These are phyloP conservation scores for Acorus gramineus DNA, from an alignment of 106 monocot genomes.

Conservation along the genomic window DNA sequence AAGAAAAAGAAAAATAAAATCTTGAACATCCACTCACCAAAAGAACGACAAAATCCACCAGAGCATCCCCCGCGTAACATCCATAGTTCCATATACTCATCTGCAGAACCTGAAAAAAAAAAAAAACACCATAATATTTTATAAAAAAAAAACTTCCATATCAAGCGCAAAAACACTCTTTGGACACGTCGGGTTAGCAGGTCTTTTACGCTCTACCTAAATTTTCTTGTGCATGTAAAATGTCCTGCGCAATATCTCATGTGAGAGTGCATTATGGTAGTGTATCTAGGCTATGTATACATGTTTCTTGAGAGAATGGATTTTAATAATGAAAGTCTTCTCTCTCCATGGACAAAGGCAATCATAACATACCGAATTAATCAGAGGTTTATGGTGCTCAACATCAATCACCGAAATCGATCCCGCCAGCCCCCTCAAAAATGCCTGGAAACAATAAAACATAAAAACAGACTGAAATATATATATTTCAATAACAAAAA, in stretches of 20 bases:
- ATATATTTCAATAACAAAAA: not conserved
- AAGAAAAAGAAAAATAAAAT: not conserved
- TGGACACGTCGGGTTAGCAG: too few relatives aligned
- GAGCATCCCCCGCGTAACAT: slow-evolving; percentile 31
- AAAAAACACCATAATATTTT: not conserved
- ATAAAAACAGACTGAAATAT: not conserved
- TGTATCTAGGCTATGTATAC: too few relatives aligned
- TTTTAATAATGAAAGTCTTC: too few relatives aligned
- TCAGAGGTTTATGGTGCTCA: slow-evolving; percentile 27
- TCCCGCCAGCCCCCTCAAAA: slow-evolving; percentile 33
- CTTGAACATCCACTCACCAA: slow-evolving; percentile 30
- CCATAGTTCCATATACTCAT: slow-evolving; percentile 46
- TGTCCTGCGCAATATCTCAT: too few relatives aligned
- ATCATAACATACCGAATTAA: slow-evolving; percentile 36
- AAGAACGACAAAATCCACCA: slow-evolving; percentile 40
- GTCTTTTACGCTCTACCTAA: too few relatives aligned
- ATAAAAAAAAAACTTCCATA: not conserved
- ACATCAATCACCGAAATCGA: slow-evolving; percentile 41
- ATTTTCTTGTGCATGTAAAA: too few relatives aligned
- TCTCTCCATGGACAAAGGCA: too few relatives aligned
- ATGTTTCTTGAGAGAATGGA: too few relatives aligned
- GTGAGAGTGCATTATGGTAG: too few relatives aligned
- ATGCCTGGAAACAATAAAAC: slow-evolving; percentile 19
- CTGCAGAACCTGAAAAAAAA: slow-evolving; percentile 39
- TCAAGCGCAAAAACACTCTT: too few relatives aligned